Evolutionary conservation across 176 grass and related monocot species (phyloP).

Genomic region (Oryza brachyantha): DNA sequence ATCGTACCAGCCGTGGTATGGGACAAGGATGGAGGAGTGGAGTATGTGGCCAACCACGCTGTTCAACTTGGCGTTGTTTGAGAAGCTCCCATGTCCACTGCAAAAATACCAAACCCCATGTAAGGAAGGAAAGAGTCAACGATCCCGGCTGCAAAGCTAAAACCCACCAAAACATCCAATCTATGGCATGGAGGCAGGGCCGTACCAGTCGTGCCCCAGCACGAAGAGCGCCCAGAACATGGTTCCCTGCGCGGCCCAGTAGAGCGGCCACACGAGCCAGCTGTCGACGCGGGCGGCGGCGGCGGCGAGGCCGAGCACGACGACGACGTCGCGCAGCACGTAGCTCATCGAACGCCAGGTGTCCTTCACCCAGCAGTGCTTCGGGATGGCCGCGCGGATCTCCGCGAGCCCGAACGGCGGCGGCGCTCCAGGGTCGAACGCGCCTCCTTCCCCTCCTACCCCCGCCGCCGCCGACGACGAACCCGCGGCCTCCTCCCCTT

Average conservation of each 20-base stretch:
- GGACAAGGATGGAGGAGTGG: conserved; percentile 95
- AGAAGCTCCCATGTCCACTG: conserved; percentile 98
- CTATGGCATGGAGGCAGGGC: not conserved
- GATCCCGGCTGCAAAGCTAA: not conserved
- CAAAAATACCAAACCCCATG: conserved; percentile 7
- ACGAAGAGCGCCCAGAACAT: conserved; percentile 99
- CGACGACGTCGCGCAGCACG: conserved; percentile 68
- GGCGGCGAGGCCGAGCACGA: conserved; percentile 79
- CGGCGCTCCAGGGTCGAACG: conserved; percentile 62
- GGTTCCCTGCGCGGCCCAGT: conserved; percentile 93
- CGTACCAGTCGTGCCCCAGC: conserved; percentile 92
- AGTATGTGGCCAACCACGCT: conserved; percentile 92
- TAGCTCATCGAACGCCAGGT: conserved; percentile 85
- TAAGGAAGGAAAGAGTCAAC: conserved; percentile 23
- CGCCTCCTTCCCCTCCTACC: not conserved
- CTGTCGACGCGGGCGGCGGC: conserved; percentile 63
- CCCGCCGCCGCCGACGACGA: not conserved
- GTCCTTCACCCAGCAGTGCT: conserved; percentile 97
- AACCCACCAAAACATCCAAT: not conserved
- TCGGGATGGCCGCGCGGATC: conserved; percentile 85
- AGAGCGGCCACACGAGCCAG: conserved; percentile 94
- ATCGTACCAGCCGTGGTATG: conserved; percentile 88
- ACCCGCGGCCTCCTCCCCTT: not conserved
- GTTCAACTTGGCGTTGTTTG: conserved; percentile 73
- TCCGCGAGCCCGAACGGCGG: conserved; percentile 79